Conservation (phyloP, 2,329 filamentous ascomycete genomes). For the Fusarium odoratissimum region DNA sequence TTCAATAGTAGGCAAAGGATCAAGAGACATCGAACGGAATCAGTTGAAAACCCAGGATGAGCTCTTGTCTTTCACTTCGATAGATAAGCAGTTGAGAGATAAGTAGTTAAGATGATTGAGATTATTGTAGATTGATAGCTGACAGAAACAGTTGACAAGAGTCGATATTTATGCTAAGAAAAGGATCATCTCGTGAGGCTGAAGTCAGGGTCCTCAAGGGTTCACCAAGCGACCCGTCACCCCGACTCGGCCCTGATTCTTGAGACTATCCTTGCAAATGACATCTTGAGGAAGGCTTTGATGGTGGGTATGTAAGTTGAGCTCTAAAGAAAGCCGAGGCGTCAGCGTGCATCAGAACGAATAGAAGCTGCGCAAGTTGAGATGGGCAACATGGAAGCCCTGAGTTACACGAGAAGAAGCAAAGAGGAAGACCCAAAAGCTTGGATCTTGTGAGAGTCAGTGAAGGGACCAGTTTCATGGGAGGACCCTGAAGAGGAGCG, state of each 20-base stretch:
- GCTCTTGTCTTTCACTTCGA: slow-evolving; percentile 10
- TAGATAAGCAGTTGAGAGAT: neutral
- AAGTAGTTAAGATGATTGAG: neutral
- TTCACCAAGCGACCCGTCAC: slow-evolving; percentile 12
- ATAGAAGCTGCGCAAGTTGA: slow-evolving; percentile 4
- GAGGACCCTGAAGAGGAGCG: slow-evolving; percentile 38
- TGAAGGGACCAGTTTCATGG: slow-evolving; percentile 39
- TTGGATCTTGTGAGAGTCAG: slow-evolving; percentile 32
- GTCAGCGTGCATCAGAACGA: slow-evolving; percentile 11
- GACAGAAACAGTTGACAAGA: slow-evolving; percentile 5
- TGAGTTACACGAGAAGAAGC: slow-evolving; percentile 20
- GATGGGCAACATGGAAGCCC: slow-evolving; percentile 18
- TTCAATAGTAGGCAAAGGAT: slow-evolving; percentile 28
- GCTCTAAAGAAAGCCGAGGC: slow-evolving; percentile 26
- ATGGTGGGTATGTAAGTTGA: slow-evolving; percentile 35
- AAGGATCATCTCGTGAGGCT: slow-evolving; percentile 4
- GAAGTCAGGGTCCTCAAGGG: slow-evolving; percentile 10
- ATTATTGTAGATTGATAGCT: neutral
- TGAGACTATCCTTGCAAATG: slow-evolving; percentile 40
- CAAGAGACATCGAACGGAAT: slow-evolving; percentile 29
- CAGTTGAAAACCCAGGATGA: neutral
- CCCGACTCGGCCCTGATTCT: slow-evolving; percentile 36
- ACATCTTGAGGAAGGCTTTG: slow-evolving; percentile 31
- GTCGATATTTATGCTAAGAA: slow-evolving; percentile 39
- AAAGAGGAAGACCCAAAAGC: slow-evolving; percentile 27